Conservation (phyloP, 2,329 filamentous ascomycete species). For the Epicoccum sorghinum region DNA sequence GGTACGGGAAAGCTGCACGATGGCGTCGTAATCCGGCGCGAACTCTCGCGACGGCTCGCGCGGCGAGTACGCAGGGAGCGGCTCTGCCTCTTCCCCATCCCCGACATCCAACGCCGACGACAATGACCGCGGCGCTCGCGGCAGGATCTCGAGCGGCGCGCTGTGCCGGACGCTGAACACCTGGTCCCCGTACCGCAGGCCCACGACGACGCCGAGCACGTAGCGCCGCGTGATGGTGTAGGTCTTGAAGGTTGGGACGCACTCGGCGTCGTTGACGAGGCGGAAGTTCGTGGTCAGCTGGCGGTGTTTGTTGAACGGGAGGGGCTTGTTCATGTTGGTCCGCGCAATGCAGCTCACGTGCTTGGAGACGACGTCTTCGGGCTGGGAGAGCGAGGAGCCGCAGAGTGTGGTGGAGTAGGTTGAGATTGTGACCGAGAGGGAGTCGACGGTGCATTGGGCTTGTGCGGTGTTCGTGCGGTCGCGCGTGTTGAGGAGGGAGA, state of each 20-base stretch:
- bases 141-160: conserved; percentile 39
- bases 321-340: conserved; percentile 28
- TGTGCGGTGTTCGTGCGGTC: conserved; percentile 26
- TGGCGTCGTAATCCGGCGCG: conserved; percentile 40
- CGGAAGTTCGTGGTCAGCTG: conserved; percentile 40
- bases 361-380: conserved; percentile 38
- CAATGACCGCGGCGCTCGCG: conserved; percentile 25
- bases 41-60: conserved; percentile 37
- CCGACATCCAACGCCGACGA: conserved; percentile 12
- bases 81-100: conserved; percentile 35
- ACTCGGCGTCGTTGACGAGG: conserved; percentile 41
- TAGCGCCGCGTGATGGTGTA: conserved; percentile 43
- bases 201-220: conserved; percentile 32
- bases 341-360: conserved; percentile 41
- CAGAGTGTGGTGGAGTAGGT: conserved; percentile 43
- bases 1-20: conserved; percentile 29
- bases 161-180: conserved; percentile 35
- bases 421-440: conserved; percentile 36
- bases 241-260: conserved; percentile 44
- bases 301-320: conserved; percentile 28
- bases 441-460: conserved; percentile 34
- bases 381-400: conserved; percentile 29
- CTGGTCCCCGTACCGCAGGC: conserved; percentile 35
- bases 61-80: conserved; percentile 38
- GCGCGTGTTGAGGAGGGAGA: conserved; percentile 33